Evolutionary conservation across 2,329 filamentous ascomycete species (phyloP), one percentile per base, ranked within the genome.

Genomic region (Teratosphaeria epicoccoides): DNA sequence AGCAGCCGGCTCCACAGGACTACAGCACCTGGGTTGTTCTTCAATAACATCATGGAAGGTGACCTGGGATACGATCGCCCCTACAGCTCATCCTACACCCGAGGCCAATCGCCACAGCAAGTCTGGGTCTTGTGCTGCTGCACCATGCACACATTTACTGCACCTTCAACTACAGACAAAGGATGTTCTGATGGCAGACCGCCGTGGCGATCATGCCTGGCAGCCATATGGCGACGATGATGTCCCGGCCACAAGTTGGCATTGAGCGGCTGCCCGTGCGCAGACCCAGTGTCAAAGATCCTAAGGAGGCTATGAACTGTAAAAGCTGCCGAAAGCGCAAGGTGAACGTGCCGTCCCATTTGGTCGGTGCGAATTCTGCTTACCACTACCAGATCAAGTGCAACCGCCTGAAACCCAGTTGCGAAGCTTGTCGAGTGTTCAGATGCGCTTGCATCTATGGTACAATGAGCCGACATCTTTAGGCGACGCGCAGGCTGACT

Each of bases 291-390:
- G 26, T 14, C 69, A 84, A 81, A 62, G 86, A 93, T 68, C 87
- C 86, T 40, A 82, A 86, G 63, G 88, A 94, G 74, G 87, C 86
- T 28, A 95, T 95, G 88, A 95, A 95, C 69, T 95, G 88, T 81
- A 94, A 95, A 70, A 93, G 87, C 52, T 95, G 88, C 74, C 81
- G 88, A 61, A 94, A 94, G 71, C 79, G 88, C 73, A 95, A 95
- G 84, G 88, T 91, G 70, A 46, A 33, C 37, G 46, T 43, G 25
- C 20, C 9, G 24, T 49, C 45, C n/a, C 28, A 14, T 20, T 24
- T 14, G 25, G 29, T 44, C 28, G 20, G 10, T 23, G 44, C 25
- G 50, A 6, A n/a, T 33, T 6, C 12, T 49, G 43, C 47, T 53
- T 14, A 50, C 46, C 44, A 37, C 17, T 14, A 50, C 14, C 56